Percentiles rank a stretch among this genome's conserved stretches.
phyloP scores from a whole-genome alignment of 2,329 filamentous ascomycete species.

The Neonectria hederae region DNA sequence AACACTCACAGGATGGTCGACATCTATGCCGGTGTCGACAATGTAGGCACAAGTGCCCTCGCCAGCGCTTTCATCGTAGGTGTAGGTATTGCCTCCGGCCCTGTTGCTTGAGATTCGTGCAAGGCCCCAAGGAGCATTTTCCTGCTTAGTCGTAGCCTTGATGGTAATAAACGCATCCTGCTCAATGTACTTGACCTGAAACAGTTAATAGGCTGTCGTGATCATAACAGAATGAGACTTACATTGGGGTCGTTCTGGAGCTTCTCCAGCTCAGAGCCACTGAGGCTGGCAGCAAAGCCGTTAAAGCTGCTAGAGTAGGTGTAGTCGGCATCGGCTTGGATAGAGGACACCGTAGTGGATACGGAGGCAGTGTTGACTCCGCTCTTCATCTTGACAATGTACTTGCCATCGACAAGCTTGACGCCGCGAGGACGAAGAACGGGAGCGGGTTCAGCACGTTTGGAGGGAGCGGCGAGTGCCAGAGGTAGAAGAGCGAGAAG shows the following conservation, averaged over 20 bases:
- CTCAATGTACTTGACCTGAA: constrained; percentile 52
- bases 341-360: constrained; percentile 37
- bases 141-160: constrained; percentile 44
- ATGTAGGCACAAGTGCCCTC: constrained; percentile 56
- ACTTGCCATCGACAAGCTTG: constrained; percentile 48
- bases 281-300: constrained; percentile 43
- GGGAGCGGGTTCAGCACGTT: constrained; percentile 48
- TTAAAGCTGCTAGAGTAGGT: constrained; percentile 38
- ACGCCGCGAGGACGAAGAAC: constrained; percentile 46
- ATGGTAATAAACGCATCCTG: constrained; percentile 49
- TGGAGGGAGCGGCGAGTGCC: constrained; percentile 44
- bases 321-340: constrained; percentile 47
- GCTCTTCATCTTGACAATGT: constrained; percentile 50
- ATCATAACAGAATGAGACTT: not conserved
- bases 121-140: constrained; percentile 51
- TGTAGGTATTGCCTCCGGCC: constrained; percentile 46
- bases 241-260: constrained; percentile 42
- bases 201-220: not conserved
- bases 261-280: constrained; percentile 39
- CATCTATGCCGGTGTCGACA: constrained; percentile 57
- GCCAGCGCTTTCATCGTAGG: constrained; percentile 53
- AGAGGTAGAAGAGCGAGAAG: constrained; percentile 47
- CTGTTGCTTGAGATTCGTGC: constrained; percentile 49
- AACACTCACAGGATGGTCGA: constrained; percentile 48
- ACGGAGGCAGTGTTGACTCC: constrained; percentile 36